Evolutionary conservation across 2,329 filamentous ascomycete species (phyloP), one percentile per base, ranked within the genome.

Genomic region (Cladophialophora bantiana): DNA sequence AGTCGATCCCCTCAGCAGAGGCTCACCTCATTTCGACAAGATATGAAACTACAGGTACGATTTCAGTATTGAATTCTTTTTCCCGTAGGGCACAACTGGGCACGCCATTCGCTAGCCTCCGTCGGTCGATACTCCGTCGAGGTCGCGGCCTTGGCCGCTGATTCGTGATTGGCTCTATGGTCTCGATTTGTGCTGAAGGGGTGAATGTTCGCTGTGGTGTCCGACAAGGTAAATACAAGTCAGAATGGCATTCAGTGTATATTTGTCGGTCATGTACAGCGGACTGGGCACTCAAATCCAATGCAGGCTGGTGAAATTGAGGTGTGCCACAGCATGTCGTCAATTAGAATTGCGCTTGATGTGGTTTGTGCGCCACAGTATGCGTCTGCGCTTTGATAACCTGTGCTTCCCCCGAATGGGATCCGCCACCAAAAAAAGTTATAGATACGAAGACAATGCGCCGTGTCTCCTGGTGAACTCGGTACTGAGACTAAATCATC

Each of bases 31-130:
- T 53, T 42, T 62, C 31, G 52, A 42, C 20, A 6, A 53, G 42
- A n/a, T 48, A 15, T 18, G 18, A 50, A 18, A 15, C 15, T 20
- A 38, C 18, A 32, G 3, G 20, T 18, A 34, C 31, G 36, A 45
- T 36, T 45, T 50, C 26, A 42, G 20, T n/a, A 18, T 54, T 20
- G 40, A 10, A 53, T 53, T 38, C 38, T 42, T 52, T 61, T 38
- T 54, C 18, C 34, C 7, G 20, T 18, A 12, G 15, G 34, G 45
- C 58, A 59, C 57, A 45, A 53, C 34, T 13, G 15, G 34, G 45
- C 58, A 59, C 57, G 58, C 53, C 58, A 61, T 53, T 61, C 34
- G 59, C 36, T 61, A 34, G 45, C 32, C 48, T 35, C 15, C n/a
- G 13, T 35, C 53, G 53, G 53, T 2, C 31, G 53, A 12, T 18